These are phyloP conservation scores for Apiospora koreana DNA, from an alignment of 2,329 filamentous ascomycete species.

Conservation along the genomic window DNA sequence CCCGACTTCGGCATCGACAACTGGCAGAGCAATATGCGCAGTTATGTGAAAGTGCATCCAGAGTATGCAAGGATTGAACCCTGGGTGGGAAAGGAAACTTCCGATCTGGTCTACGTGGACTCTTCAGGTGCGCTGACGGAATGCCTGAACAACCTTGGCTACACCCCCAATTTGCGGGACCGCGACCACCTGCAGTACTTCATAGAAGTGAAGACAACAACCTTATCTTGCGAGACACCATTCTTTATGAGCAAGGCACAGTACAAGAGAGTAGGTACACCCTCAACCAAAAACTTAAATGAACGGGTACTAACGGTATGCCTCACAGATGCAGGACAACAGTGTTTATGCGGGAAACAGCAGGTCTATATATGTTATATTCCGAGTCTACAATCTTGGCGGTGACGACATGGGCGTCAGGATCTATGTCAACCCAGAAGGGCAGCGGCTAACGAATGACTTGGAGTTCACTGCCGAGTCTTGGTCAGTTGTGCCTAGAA, in stretches of 20 bases:
- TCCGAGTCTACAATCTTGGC: slow-evolving; percentile 41
- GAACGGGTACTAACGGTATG: slow-evolving; percentile 26
- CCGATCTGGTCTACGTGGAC: slow-evolving; percentile 50
- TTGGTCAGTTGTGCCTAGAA: slow-evolving; percentile 21
- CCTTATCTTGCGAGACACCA: slow-evolving; percentile 33
- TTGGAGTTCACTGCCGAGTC: slow-evolving; percentile 26
- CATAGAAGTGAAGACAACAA: slow-evolving; percentile 55
- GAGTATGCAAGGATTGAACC: slow-evolving; percentile 40
- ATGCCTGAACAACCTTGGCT: slow-evolving; percentile 35
- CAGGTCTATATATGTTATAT: slow-evolving; percentile 43
- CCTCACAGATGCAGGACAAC: slow-evolving; percentile 10
- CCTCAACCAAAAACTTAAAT: slow-evolving; percentile 2
- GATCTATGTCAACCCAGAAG: slow-evolving; percentile 41
- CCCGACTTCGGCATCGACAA: slow-evolving; percentile 39
- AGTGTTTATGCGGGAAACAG: neutral
- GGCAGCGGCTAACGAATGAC: slow-evolving; percentile 20
- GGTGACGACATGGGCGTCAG: slow-evolving; percentile 30
- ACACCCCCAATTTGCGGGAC: too few relatives aligned
- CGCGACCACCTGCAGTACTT: slow-evolving; percentile 44
- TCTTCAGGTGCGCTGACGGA: slow-evolving; percentile 32
- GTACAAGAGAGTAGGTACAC: slow-evolving; percentile 41
- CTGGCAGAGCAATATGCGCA: slow-evolving; percentile 51
- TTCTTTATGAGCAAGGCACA: slow-evolving; percentile 51
- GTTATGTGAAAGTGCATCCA: slow-evolving; percentile 38
- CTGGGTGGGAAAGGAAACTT: slow-evolving; percentile 45